These are phyloP conservation scores for Pseudocercospora eumusae DNA, from an alignment of 2,329 filamentous ascomycete species.

Conservation along the genomic window DNA sequence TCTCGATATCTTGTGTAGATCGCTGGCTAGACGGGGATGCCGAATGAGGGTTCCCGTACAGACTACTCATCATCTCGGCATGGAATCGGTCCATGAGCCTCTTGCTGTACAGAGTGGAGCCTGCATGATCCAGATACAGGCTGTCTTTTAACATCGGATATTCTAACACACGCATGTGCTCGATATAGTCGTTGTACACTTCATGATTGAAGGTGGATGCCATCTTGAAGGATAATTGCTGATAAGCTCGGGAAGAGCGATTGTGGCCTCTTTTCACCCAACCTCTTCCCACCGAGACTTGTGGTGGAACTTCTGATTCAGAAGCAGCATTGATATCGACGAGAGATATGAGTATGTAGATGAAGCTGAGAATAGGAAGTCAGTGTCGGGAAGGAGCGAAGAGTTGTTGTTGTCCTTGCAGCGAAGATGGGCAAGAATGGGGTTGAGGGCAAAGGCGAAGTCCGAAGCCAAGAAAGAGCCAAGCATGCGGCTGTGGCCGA, in stretches of 20 bases:
- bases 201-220: slow-evolving; percentile 16
- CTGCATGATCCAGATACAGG: slow-evolving; percentile 86
- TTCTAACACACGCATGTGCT: slow-evolving; percentile 49
- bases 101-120: slow-evolving; percentile 69
- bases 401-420: neutral
- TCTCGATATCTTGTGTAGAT: slow-evolving; percentile 68
- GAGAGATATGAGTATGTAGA: neutral
- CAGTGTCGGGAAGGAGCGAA: neutral
- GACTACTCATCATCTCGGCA: slow-evolving; percentile 70
- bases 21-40: slow-evolving; percentile 77
- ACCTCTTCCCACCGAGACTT: slow-evolving; percentile 8
- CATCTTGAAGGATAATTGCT: slow-evolving; percentile 16
- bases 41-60: slow-evolving; percentile 93
- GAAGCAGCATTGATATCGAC: slow-evolving; percentile 1
- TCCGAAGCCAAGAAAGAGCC: neutral
- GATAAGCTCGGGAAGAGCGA: neutral
- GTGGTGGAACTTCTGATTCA: neutral
- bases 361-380: neutral
- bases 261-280: neutral
- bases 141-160: slow-evolving; percentile 46
- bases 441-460: neutral
- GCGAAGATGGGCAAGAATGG: neutral
- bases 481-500: neutral
- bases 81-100: slow-evolving; percentile 79
- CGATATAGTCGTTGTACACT: slow-evolving; percentile 47